Base-by-base conservation (phyloP, 2,329 filamentous ascomycete genomes). In the Talaromyces piceae region DNA sequence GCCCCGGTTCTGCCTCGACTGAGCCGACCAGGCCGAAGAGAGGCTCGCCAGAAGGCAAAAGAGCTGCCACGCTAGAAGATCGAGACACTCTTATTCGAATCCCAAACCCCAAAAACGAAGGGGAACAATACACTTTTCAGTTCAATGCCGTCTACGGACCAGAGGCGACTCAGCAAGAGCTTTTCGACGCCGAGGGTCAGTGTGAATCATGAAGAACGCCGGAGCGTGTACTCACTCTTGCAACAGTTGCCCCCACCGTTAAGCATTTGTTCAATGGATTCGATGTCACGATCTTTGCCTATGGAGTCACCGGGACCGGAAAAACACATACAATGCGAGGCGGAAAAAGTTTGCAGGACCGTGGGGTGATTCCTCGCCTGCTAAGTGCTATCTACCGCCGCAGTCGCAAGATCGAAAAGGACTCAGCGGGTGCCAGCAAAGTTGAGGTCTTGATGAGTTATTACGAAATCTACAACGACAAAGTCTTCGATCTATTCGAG, bases 321-420 rank as follows among this genome's bases (percentile, higher is more conserved):
- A 96, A 96, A 73, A 96, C 91, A 54, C 88, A 95, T 70, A 96
- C 91, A 2, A 95, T 96, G 90, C 84, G 91, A 57, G 91, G 91
- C 58, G 91, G 91, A 33, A 81, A 94, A 69, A 87, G 86, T 65
- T 77, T 95, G 50, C 85, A 86, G 4, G 90, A 95, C 51, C 80
- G 91, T 59, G 91, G 91, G 55, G 86, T 93, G 33, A 95, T 96
- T 58, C 91, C 91, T 12, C 77, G 91, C 54, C 73, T 95, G 51
- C 77, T 96, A 41, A 94, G 88, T 69, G 82, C 81, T 59, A 87
- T 97, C 52, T 97, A 91, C 67, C 81, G 91, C 45, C 79, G 88
- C 54, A 85, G 86, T 56, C 87, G 89, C 69, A 95, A 94, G 74
- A 84, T 93, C 16, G 79, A 82, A 57, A 93, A 91, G 69, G 90